A percentile compares a stretch with the other conserved stretches of the same genome.
Evolutionary conservation across 2,329 filamentous ascomycete species (phyloP).

Genomic region (Pseudodiploospora longispora): DNA sequence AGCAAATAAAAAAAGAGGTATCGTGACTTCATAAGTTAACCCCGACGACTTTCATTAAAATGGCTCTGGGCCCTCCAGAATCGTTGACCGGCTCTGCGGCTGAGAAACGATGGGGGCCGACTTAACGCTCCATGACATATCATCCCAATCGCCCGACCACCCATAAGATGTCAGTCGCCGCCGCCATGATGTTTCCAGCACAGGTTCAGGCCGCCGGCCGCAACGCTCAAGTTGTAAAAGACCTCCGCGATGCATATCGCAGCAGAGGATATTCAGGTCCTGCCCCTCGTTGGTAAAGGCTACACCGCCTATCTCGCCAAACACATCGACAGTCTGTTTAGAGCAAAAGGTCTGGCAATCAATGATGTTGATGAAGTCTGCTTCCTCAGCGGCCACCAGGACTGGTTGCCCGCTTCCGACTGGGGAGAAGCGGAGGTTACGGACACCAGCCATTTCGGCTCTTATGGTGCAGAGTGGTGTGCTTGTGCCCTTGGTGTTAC

Average conservation of each 20-base stretch:
- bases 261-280: conserved; percentile 60
- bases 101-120: background rate
- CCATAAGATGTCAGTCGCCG: conserved; percentile 1
- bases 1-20: background rate
- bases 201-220: conserved; percentile 21
- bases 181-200: conserved; percentile 13
- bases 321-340: conserved; percentile 66
- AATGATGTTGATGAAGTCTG: conserved; percentile 64
- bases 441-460: conserved; percentile 59
- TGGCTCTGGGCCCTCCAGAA: conserved; percentile 15
- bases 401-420: conserved; percentile 58
- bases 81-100: conserved; percentile 2
- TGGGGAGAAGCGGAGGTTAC: conserved; percentile 65
- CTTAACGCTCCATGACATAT: conserved; percentile 3
- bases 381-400: conserved; percentile 66
- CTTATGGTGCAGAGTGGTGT: conserved; percentile 46
- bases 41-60: conserved; percentile 8
- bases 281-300: conserved; percentile 59
- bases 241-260: conserved; percentile 58
- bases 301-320: conserved; percentile 66
- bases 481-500: conserved; percentile 38
- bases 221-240: conserved; percentile 52
- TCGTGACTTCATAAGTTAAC: background rate
- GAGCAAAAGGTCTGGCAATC: conserved; percentile 55
- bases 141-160: conserved; percentile 3